These are phyloP conservation scores for Candida mesenterica DNA, from an alignment of 1,139 yeast species.

Conservation along the genomic window DNA sequence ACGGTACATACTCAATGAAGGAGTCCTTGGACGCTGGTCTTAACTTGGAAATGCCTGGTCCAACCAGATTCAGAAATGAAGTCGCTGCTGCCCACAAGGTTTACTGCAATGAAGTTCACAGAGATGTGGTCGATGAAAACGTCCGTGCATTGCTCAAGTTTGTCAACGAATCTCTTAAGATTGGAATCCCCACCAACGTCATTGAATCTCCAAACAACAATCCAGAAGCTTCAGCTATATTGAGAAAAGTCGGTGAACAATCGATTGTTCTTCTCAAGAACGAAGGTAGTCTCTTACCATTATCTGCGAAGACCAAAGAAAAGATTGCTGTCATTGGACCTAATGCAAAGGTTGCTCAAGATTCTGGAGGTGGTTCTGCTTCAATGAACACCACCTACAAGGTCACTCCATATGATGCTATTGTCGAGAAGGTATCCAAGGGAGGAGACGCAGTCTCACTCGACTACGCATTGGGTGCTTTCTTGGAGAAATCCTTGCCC, in stretches of 20 bases:
- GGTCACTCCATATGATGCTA: conserved; percentile 35
- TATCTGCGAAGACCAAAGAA: conserved; percentile 15
- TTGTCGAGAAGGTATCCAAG: conserved; percentile 19
- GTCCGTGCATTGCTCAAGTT: conserved; percentile 17
- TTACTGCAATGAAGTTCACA: conserved; percentile 24
- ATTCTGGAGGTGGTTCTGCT: conserved; percentile 42
- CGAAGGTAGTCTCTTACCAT: conserved; percentile 16
- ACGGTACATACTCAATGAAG: conserved; percentile 52
- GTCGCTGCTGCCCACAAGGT: conserved; percentile 39
- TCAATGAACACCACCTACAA: conserved; percentile 31
- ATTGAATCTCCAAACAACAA: conserved; percentile 15
- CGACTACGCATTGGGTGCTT: conserved; percentile 32
- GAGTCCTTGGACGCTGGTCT: conserved; percentile 54
- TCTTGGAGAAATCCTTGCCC: conserved; percentile 29
- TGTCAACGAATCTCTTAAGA: conserved; percentile 15
- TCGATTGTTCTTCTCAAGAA: conserved; percentile 22
- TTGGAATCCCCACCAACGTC: conserved; percentile 16
- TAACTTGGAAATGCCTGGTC: conserved; percentile 66
- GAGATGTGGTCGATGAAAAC: conserved; percentile 17
- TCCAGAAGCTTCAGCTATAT: conserved; percentile 15
- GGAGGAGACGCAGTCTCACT: conserved; percentile 17
- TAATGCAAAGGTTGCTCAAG: conserved; percentile 31
- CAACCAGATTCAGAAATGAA: conserved; percentile 45
- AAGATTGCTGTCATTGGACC: conserved; percentile 40
- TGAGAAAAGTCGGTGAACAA: conserved; percentile 19